Conservation (phyloP, 805 yeast genomes). For the Wilhelminamyces savonicus region DNA sequence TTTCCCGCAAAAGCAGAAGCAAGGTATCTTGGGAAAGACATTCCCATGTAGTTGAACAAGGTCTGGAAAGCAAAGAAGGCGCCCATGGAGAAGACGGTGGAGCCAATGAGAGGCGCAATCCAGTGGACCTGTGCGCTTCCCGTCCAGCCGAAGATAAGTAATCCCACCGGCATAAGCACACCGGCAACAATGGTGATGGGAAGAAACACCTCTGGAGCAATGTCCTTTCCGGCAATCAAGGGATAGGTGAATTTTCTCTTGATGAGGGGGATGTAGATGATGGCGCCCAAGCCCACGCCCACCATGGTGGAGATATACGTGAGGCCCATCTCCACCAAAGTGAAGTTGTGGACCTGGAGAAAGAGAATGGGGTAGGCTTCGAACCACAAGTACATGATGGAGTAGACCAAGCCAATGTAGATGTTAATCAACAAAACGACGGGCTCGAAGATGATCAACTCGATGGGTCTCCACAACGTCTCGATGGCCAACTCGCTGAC, state of each 20-base stretch:
- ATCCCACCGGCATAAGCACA: slow-evolving; percentile 34
- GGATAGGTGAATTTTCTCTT: slow-evolving; percentile 16
- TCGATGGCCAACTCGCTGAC: slow-evolving; percentile 14
- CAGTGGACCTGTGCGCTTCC: slow-evolving; percentile 37
- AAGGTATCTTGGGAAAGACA: slow-evolving; percentile 41
- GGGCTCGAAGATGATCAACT: slow-evolving; percentile 48
- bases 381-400: slow-evolving; percentile 49
- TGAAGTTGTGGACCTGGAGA: slow-evolving; percentile 37
- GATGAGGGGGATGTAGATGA: slow-evolving; percentile 19
- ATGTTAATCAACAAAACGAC: slow-evolving; percentile 47
- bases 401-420: slow-evolving; percentile 48
- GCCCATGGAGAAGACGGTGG: slow-evolving; percentile 32
- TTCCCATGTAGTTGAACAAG: slow-evolving; percentile 42
- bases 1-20: slow-evolving; percentile 60
- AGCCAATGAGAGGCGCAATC: slow-evolving; percentile 44
- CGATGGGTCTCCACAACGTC: slow-evolving; percentile 43
- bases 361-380: slow-evolving; percentile 60
- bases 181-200: slow-evolving; percentile 37
- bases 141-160: slow-evolving; percentile 49
- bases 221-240: slow-evolving; percentile 14
- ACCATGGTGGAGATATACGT: slow-evolving; percentile 43
- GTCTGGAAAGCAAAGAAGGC: slow-evolving; percentile 47
- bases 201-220: slow-evolving; percentile 38
- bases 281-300: slow-evolving; percentile 39
- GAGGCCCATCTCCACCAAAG: slow-evolving; percentile 40